Evolutionary conservation across 2,329 filamentous ascomycete genomes (phyloP).

Genomic region (Ophiostoma piceae): DNA sequence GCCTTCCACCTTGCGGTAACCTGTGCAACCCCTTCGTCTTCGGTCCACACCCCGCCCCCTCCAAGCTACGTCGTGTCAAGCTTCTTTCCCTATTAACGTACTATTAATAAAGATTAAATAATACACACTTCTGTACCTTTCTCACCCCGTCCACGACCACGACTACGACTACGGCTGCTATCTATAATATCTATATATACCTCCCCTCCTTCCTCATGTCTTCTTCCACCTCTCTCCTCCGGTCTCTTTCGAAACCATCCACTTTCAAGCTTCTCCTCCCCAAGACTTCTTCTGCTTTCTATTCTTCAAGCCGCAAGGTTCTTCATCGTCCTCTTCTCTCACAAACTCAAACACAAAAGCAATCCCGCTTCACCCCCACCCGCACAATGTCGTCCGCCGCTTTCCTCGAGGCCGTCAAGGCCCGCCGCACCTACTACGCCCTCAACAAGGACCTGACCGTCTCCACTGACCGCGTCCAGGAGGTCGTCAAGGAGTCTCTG

Average conservation of each 20-base stretch:
- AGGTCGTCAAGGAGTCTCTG: constrained; percentile 61
- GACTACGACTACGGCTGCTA: not conserved
- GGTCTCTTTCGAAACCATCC: constrained; percentile 14
- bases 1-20: not conserved
- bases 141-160: not conserved
- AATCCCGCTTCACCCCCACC: constrained; percentile 26
- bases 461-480: constrained; percentile 53
- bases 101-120: not conserved
- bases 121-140: not conserved
- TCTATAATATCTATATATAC: constrained; percentile 1
- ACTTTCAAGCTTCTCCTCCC: constrained; percentile 15
- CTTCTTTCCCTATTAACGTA: not conserved
- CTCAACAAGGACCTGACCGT: constrained; percentile 60
- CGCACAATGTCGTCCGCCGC: constrained; percentile 44
- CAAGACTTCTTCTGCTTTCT: constrained; percentile 16
- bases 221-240: constrained; percentile 12
- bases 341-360: not conserved
- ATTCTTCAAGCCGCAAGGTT: constrained; percentile 10
- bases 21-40: constrained; percentile 1
- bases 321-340: constrained; percentile 15
- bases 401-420: constrained; percentile 60
- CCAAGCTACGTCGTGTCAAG: not conserved
- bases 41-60: constrained; percentile 3
- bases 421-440: constrained; percentile 64
- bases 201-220: constrained; percentile 12